Conservation (phyloP, 257 asterid genomes). For the Eustoma russellianum region DNA sequence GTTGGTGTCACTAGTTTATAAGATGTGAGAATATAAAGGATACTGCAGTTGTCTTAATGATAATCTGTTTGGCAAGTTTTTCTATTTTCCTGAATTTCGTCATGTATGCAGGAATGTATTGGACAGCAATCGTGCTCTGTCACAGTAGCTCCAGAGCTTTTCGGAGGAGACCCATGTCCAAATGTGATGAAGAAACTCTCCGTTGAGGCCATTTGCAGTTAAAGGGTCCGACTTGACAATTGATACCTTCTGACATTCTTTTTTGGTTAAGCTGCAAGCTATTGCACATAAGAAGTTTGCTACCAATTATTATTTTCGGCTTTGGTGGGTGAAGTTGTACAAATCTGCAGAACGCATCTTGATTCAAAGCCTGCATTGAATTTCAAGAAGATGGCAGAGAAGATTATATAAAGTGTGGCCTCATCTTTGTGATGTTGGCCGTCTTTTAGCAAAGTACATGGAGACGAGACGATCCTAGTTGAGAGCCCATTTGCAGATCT, state of each 20-base stretch:
- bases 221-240: slow-evolving; percentile 8
- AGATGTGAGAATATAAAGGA: too few species aligned
- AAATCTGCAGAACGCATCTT: too few species aligned
- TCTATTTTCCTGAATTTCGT: neutral
- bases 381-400: slow-evolving; percentile 19
- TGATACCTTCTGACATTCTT: slow-evolving; percentile 4
- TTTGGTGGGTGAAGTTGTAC: too few species aligned
- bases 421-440: too few species aligned
- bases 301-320: slow-evolving; percentile 9
- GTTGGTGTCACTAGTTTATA: too few species aligned
- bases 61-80: neutral
- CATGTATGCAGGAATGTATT: slow-evolving; percentile 51
- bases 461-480: slow-evolving; percentile 24
- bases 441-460: slow-evolving; percentile 14
- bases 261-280: neutral
- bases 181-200: slow-evolving; percentile 80
- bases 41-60: too few species aligned
- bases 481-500: slow-evolving; percentile 65
- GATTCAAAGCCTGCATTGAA: too few species aligned
- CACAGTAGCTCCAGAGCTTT: slow-evolving; percentile 73
- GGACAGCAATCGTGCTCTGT: slow-evolving; percentile 70
- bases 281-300: slow-evolving; percentile 9
- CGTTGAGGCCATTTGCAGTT: slow-evolving; percentile 78
- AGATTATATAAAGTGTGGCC: slow-evolving; percentile 7
- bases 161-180: slow-evolving; percentile 93